These are phyloP conservation scores for Penicillium aurantiogriseum DNA, from an alignment of 2,329 filamentous ascomycete species.

Conservation along the genomic window DNA sequence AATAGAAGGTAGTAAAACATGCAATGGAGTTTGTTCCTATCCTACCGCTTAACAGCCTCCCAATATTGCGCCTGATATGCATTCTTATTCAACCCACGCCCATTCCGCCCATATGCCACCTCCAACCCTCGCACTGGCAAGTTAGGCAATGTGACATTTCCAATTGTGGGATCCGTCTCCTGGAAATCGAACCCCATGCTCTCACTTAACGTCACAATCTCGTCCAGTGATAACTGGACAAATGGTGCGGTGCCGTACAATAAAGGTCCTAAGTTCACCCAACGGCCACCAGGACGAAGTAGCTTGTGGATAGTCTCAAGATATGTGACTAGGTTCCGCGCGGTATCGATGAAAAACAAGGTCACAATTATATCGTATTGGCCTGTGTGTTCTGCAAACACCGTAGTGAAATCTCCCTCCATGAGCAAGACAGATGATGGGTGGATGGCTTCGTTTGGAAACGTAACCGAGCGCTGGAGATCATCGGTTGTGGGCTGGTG, in stretches of 20 bases:
- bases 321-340: slow-evolving; percentile 56
- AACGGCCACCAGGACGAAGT: slow-evolving; percentile 50
- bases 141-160: slow-evolving; percentile 44
- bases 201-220: slow-evolving; percentile 51
- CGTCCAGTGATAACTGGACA: slow-evolving; percentile 56
- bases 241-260: slow-evolving; percentile 56
- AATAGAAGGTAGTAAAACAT: neutral
- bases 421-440: slow-evolving; percentile 40
- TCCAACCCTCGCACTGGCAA: slow-evolving; percentile 47
- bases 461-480: slow-evolving; percentile 48
- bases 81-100: slow-evolving; percentile 51
- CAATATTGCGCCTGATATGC: slow-evolving; percentile 57
- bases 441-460: slow-evolving; percentile 46
- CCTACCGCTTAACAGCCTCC: slow-evolving; percentile 39
- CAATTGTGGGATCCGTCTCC: slow-evolving; percentile 44
- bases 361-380: slow-evolving; percentile 54
- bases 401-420: slow-evolving; percentile 58
- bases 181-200: slow-evolving; percentile 54
- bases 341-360: slow-evolving; percentile 62
- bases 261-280: slow-evolving; percentile 58
- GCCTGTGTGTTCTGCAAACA: slow-evolving; percentile 25
- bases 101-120: slow-evolving; percentile 55
- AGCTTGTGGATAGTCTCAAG: slow-evolving; percentile 54
- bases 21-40: neutral
- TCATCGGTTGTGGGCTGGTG: slow-evolving; percentile 53